A percentile compares a stretch with the other conserved stretches of the same genome.
These are phyloP conservation scores for Hypomontagnella submonticulosa DNA, from an alignment of 495 filamentous ascomycete genomes.

Conservation along the genomic window DNA sequence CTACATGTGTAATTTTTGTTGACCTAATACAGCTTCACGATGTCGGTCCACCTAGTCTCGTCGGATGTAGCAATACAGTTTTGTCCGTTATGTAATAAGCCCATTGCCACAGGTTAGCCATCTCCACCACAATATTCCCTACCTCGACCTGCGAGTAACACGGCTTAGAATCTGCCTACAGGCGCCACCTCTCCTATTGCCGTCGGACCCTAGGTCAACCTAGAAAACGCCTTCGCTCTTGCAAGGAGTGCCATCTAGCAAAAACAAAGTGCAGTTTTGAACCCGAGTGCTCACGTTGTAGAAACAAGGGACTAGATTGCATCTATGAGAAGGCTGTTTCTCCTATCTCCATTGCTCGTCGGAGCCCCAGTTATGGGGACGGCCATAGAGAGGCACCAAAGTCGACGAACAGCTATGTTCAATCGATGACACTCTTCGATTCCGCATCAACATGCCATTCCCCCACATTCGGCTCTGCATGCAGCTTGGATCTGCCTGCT, in stretches of 20 bases:
- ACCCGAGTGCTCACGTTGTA: conserved; percentile 37
- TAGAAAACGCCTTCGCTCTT: conserved; percentile 43
- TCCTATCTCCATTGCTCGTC: background rate
- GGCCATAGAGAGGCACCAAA: background rate
- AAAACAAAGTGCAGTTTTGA: conserved; percentile 48
- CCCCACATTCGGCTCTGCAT: conserved; percentile 21
- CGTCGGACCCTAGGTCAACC: conserved; percentile 34
- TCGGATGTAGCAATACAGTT: background rate
- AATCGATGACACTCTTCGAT: background rate
- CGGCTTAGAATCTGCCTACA: conserved; percentile 42
- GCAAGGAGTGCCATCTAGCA: conserved; percentile 44
- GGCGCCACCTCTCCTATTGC: conserved; percentile 42
- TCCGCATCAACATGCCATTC: background rate
- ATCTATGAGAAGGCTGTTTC: conserved; percentile 34
- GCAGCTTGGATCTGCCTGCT: conserved; percentile 5
- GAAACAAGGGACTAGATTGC: conserved; percentile 29
- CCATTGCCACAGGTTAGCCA: conserved; percentile 40
- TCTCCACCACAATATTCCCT: background rate
- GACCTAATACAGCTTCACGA: background rate
- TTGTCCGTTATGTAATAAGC: conserved; percentile 37
- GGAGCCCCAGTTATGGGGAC: background rate
- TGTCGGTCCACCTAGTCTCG: background rate
- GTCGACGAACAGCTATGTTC: background rate
- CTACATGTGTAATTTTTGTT: no score
- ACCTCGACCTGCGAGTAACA: background rate